These are phyloP conservation scores for Saccharomyces kudriavzevii DNA, from an alignment of 805 yeast species.

Conservation along the genomic window DNA sequence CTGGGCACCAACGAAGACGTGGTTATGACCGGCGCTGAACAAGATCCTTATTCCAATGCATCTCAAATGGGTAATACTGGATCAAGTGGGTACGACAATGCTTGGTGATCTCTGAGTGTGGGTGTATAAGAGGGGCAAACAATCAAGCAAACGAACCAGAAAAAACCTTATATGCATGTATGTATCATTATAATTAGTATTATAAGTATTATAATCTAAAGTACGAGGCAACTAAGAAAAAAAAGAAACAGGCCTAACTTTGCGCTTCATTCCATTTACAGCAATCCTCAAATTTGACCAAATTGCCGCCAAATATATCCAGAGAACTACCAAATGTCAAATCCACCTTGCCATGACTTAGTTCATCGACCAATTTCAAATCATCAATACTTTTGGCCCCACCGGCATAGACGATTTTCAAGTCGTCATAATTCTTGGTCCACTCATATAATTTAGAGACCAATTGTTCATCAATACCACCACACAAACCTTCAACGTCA, in stretches of 20 bases:
- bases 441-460: constrained; percentile 70
- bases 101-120: constrained; percentile 20
- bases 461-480: constrained; percentile 79
- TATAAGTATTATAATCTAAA: constrained; percentile 1
- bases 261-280: constrained; percentile 56
- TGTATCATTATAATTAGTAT: constrained; percentile 2
- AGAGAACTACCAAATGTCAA: constrained; percentile 87
- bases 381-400: constrained; percentile 79
- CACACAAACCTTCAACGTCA: constrained; percentile 94
- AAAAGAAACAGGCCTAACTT: neutral
- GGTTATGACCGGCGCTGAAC: constrained; percentile 24
- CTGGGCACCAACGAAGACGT: constrained; percentile 11
- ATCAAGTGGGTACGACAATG: constrained; percentile 30
- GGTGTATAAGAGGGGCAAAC: neutral
- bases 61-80: constrained; percentile 17
- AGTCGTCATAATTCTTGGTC: constrained; percentile 37
- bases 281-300: constrained; percentile 70
- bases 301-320: constrained; percentile 87
- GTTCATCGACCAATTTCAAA: constrained; percentile 50
- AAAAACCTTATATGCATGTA: constrained; percentile 1
- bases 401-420: constrained; percentile 90
- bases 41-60: constrained; percentile 28
- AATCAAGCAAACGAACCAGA: neutral
- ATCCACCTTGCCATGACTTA: constrained; percentile 81
- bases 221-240: neutral